These are phyloP conservation scores for Pyrenochaeta sp. DNA, from an alignment of 2,329 filamentous ascomycete genomes.

Conservation along the genomic window DNA sequence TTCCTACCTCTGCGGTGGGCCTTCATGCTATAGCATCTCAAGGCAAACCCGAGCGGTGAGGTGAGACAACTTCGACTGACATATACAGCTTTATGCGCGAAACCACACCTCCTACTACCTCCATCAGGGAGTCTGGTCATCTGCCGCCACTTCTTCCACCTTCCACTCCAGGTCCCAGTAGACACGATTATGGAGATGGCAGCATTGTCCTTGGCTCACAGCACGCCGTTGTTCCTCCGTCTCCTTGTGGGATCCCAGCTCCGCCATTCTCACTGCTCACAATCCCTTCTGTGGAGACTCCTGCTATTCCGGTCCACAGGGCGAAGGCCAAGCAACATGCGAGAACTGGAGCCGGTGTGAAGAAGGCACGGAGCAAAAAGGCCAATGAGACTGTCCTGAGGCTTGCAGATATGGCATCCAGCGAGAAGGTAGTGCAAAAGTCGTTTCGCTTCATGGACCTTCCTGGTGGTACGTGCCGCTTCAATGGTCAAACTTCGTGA, in stretches of 20 bases:
- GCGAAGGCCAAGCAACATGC: neutral
- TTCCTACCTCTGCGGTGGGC: neutral
- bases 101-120: constrained; percentile 4
- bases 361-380: constrained; percentile 13
- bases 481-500: neutral
- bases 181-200: neutral
- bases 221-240: constrained; percentile 14
- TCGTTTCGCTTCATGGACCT: constrained; percentile 29
- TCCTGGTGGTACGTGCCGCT: constrained; percentile 24
- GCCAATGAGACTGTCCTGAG: neutral
- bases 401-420: neutral
- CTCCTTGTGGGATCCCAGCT: constrained; percentile 8
- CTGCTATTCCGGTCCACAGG: neutral
- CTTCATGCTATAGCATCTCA: neutral
- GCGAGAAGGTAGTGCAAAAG: constrained; percentile 1
- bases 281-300: neutral
- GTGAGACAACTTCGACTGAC: constrained; percentile 8
- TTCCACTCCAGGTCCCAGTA: neutral
- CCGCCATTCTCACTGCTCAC: neutral
- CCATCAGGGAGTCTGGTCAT: constrained; percentile 1
- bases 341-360: constrained; percentile 16
- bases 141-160: neutral
- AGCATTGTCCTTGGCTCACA: constrained; percentile 10
- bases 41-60: neutral
- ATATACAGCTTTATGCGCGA: constrained; percentile 6